Evolutionary conservation across 2,329 filamentous ascomycete species (phyloP), one percentile per base, ranked within the genome.

Genomic region (Arthroderma sp.): DNA sequence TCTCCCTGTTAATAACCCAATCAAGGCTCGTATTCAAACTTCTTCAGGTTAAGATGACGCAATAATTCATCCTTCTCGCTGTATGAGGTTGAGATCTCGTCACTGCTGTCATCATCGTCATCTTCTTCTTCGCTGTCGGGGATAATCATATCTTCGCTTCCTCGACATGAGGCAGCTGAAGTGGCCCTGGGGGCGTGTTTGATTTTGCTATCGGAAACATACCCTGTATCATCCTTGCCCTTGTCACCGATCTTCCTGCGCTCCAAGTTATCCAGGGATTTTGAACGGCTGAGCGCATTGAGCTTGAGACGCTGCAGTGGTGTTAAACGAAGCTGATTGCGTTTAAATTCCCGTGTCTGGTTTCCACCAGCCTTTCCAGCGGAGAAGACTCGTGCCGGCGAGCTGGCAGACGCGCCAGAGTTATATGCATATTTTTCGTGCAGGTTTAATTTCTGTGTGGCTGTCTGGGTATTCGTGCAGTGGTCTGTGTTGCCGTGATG

Each of bases 71-170:
- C 43, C 9, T 46, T 22, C 15, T 22, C 15, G 15, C 15, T 22
- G 15, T 22, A 22, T 22, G 15, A 22, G 15, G 15, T 22, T 22
- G 15, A 22, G 15, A 22, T 22, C 15, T 22, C 15, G 15, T 22
- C 15, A 8, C 41, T 45, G 27, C 47, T 51, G 2, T 47, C 48
- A 5, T 45, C 47, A 11, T 56, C 57, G 6, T 57, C 57, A 9
- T 62, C 58, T n/a, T 55, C 58, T 8, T 63, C 58, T 10, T 74
- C 71, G 41, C 69, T 74, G 46, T 70, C 64, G 15, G 68, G 70
- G 34, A 73, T 55, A 15, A 75, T 67, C 33, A 67, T 53, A 50
- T 75, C 72, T 51, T 75, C 72, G 47, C 72, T 75, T 2, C 72
- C 72, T 38, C 60, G 48, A 11, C 28, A n/a, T 43, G 40, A 2